phyloP scores from a whole-genome alignment of 192 early-diverging fungal genomes.

The Coemansia sp. region DNA sequence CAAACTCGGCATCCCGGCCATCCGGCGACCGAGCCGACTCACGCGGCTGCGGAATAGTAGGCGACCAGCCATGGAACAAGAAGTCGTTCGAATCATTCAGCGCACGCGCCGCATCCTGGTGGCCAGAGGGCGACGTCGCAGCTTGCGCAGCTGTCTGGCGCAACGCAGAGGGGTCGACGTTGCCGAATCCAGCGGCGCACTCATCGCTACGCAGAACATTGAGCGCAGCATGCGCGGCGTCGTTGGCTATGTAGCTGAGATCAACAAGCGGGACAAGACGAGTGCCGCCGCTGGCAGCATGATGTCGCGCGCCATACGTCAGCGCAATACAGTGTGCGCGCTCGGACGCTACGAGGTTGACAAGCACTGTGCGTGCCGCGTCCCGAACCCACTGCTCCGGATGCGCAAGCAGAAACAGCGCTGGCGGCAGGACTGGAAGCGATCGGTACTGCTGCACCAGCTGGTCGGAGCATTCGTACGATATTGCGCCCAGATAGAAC shows the following conservation, averaged over 20 bases:
- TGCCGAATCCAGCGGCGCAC: conserved; percentile 43
- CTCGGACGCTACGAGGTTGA: conserved; percentile 41
- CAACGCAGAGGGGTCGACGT: conserved; percentile 13
- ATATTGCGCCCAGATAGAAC: conserved; percentile 46
- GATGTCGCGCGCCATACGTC: not conserved
- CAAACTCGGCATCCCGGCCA: not conserved
- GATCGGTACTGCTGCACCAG: conserved; percentile 19
- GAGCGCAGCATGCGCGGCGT: conserved; percentile 36
- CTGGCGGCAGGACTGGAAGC: conserved; percentile 31
- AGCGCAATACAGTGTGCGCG: conserved; percentile 20
- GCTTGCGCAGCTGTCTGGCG: conserved; percentile 1
- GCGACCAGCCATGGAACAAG: conserved; percentile 29
- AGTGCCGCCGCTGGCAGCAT: not conserved
- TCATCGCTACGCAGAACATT: conserved; percentile 37
- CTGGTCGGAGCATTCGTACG: conserved; percentile 33
- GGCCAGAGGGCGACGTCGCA: not conserved
- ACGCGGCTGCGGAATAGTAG: not conserved
- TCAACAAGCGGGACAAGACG: not conserved
- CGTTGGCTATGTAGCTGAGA: conserved; percentile 15
- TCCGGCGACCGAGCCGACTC: not conserved
- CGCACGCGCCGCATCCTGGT: not conserved
- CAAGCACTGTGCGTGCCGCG: conserved; percentile 41
- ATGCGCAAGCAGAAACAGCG: conserved; percentile 39
- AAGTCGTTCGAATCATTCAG: conserved; percentile 17
- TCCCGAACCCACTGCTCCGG: conserved; percentile 47